Base-by-base conservation (phyloP, 805 yeast genomes). In the Saccharomycopsis vini region DNA sequence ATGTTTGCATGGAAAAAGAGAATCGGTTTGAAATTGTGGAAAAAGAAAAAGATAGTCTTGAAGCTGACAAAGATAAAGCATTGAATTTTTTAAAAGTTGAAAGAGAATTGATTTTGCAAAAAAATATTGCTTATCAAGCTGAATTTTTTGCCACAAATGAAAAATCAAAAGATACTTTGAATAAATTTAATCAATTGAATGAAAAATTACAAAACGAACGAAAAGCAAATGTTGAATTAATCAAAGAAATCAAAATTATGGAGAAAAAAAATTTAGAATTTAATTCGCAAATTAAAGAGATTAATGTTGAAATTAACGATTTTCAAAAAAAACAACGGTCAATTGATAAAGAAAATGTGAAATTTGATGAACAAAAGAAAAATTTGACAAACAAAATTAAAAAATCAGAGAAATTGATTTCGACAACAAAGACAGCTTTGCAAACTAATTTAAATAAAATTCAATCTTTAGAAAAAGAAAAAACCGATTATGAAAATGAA, bases 1-100 rank as follows among this genome's bases (percentile, higher is more conserved):
- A 84, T 36, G 68, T 77, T 5, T 87, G 95, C 57, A 63, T 75
- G 30, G 95, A 86, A 56, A 89, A 88, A 56, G 85, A 84, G 51
- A 76, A 44, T 47, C 71, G 96, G 47, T 81, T 84, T 53, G 80
- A 78, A 45, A 71, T 87, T 54, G 95, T 88, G 1, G 84, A 80
- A 52, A 76, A 75, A 50, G 96, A 89, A 50, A 78, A 84, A 49
- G 69, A 69, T 9, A 60, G 68, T 3, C 72, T 83, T 47, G 92
- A 85, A 45, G 55, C 58, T 6, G 75, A 75, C 42, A 81, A 88
- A 52, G 73, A 73, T 29, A 78, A 73, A 31, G 95, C 95, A 0
- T 60, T 90, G 31, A 66, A 67, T 19, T 85, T 73, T 55, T 61
- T 92, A 48, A 65, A 64, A 36, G 67, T 71, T 30, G 95, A 87